Conservation (phyloP, 306 rosid species). For the Psophocarpus tetragonolobus region DNA sequence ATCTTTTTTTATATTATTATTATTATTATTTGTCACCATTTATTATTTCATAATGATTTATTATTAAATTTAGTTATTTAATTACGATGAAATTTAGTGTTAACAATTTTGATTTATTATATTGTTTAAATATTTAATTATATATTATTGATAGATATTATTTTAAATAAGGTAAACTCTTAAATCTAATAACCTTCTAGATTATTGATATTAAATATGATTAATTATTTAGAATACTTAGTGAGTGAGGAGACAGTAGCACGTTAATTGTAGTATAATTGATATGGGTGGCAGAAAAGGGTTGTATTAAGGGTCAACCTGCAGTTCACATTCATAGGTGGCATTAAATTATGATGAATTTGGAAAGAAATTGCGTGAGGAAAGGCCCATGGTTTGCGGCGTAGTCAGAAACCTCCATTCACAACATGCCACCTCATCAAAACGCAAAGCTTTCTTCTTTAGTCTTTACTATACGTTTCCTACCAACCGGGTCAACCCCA, state of each 20-base stretch:
- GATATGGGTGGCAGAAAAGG: slow-evolving; percentile 22
- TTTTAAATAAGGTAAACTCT: too few species aligned
- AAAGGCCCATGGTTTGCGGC: slow-evolving; percentile 11
- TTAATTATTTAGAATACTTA: not conserved
- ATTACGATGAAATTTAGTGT: too few species aligned
- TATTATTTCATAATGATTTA: too few species aligned
- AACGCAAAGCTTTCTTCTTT: slow-evolving; percentile 12
- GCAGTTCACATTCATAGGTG: not conserved
- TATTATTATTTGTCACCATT: too few species aligned
- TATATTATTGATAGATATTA: too few species aligned
- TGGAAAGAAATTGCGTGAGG: slow-evolving; percentile 28
- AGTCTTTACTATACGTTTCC: too few species aligned
- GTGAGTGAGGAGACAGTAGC: not conserved
- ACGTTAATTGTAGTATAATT: not conserved
- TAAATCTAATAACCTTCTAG: too few species aligned
- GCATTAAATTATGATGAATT: not conserved
- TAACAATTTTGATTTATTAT: too few species aligned
- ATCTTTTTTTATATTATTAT: too few species aligned
- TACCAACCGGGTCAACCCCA: slow-evolving; percentile 36
- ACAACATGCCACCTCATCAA: not conserved
- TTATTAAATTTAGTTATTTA: too few species aligned
- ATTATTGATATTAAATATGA: not conserved
- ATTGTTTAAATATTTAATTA: too few species aligned
- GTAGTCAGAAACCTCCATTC: not conserved
- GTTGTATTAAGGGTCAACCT: slow-evolving; percentile 14